A percentile compares a stretch with the other conserved stretches of the same genome.
Conservation (phyloP, 495 filamentous ascomycete species). For the Haplographium delicatum region DNA sequence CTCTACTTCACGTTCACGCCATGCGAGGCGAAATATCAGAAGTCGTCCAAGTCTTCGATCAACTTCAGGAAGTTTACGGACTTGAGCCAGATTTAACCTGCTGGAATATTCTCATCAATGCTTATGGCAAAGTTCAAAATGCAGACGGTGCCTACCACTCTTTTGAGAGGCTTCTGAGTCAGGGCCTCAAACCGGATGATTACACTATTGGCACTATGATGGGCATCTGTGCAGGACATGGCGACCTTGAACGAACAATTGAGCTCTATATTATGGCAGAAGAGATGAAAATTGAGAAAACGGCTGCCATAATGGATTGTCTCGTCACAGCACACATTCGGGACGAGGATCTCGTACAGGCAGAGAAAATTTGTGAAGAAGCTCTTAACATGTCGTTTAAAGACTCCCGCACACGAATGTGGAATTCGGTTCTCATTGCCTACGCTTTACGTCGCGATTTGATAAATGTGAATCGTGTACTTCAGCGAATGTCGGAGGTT, state of each 20-base stretch:
- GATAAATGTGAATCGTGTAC: slow-evolving; percentile 50
- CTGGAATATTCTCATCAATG: slow-evolving; percentile 77
- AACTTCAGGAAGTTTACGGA: slow-evolving; percentile 46
- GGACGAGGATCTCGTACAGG: slow-evolving; percentile 51
- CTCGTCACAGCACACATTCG: slow-evolving; percentile 66
- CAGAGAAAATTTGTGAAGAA: slow-evolving; percentile 51
- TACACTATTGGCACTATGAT: slow-evolving; percentile 69
- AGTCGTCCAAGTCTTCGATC: slow-evolving; percentile 53
- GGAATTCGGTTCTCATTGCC: slow-evolving; percentile 70
- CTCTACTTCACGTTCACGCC: slow-evolving; percentile 62
- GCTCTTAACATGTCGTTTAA: slow-evolving; percentile 34
- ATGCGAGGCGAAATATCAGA: slow-evolving; percentile 53
- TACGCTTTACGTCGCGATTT: slow-evolving; percentile 64
- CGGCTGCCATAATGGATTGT: slow-evolving; percentile 51
- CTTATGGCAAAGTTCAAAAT: slow-evolving; percentile 60
- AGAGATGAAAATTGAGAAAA: slow-evolving; percentile 33
- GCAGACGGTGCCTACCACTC: slow-evolving; percentile 53
- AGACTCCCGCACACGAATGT: slow-evolving; percentile 54
- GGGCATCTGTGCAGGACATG: slow-evolving; percentile 61
- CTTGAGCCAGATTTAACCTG: slow-evolving; percentile 47
- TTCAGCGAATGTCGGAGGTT: slow-evolving; percentile 54
- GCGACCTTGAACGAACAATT: slow-evolving; percentile 65
- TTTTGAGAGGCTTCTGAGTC: slow-evolving; percentile 50
- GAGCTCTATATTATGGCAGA: slow-evolving; percentile 55
- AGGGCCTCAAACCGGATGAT: slow-evolving; percentile 41